Conservation (phyloP, 352 stramenopile genomes). For the Bremia lactucae region DNA sequence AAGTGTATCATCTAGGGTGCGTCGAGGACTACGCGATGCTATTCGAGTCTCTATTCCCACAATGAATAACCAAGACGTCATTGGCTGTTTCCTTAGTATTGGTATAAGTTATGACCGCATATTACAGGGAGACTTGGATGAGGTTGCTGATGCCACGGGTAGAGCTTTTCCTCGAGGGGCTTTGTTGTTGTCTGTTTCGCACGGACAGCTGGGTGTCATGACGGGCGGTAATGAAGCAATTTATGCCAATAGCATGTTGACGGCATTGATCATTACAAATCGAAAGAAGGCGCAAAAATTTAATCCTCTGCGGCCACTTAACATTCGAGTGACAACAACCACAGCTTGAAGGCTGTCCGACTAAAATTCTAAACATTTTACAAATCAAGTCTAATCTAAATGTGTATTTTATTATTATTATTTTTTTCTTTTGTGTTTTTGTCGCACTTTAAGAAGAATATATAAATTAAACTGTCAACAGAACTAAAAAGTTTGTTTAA, state of each 20-base stretch:
- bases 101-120: constrained; percentile 63
- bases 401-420: too few species aligned
- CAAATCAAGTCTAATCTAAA: too few species aligned
- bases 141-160: constrained; percentile 38
- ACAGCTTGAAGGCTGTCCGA: constrained; percentile 51
- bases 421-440: too few species aligned
- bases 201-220: constrained; percentile 67
- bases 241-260: constrained; percentile 75
- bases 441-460: too few species aligned
- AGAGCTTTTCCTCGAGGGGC: constrained; percentile 44
- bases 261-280: constrained; percentile 68
- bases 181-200: constrained; percentile 47
- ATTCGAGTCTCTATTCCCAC: constrained; percentile 42
- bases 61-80: constrained; percentile 43
- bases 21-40: constrained; percentile 41
- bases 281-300: constrained; percentile 59
- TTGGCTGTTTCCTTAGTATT: constrained; percentile 56
- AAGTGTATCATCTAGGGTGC: constrained; percentile 37
- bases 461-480: too few species aligned
- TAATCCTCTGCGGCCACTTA: constrained; percentile 37
- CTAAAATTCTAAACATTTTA: too few species aligned
- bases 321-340: constrained; percentile 36
- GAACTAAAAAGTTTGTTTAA: too few species aligned
- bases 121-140: constrained; percentile 52
- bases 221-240: constrained; percentile 36